Percentiles rank a stretch among this genome's conserved stretches.
phyloP scores from a whole-genome alignment of 2,329 filamentous ascomycete species.

The Fusarium torulosum region DNA sequence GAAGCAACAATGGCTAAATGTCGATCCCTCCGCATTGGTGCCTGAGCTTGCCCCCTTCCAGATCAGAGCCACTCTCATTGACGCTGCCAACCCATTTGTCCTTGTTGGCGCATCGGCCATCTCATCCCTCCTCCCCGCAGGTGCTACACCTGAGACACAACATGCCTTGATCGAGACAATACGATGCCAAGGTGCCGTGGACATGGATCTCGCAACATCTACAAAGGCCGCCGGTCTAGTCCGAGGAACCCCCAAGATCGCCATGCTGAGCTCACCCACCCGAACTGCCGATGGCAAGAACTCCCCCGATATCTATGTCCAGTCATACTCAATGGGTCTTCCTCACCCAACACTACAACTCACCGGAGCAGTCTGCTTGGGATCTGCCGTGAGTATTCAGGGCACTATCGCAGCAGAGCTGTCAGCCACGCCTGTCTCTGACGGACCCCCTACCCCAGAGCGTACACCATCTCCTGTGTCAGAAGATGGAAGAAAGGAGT shows the following conservation, averaged over 20 bases:
- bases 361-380: slow-evolving; percentile 63
- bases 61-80: slow-evolving; percentile 51
- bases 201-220: slow-evolving; percentile 66
- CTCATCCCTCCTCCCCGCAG: slow-evolving; percentile 37
- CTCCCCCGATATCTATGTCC: slow-evolving; percentile 56
- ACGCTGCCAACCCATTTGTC: slow-evolving; percentile 57
- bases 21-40: neutral
- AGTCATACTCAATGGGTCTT: slow-evolving; percentile 63
- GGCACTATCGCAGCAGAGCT: slow-evolving; percentile 56
- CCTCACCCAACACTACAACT: slow-evolving; percentile 66
- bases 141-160: slow-evolving; percentile 4
- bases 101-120: slow-evolving; percentile 59
- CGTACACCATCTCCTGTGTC: slow-evolving; percentile 37
- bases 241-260: slow-evolving; percentile 66
- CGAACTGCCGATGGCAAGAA: neutral
- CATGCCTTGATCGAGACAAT: slow-evolving; percentile 61
- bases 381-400: slow-evolving; percentile 57
- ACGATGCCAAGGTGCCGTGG: slow-evolving; percentile 64
- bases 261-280: slow-evolving; percentile 57
- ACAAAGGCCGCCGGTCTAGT: slow-evolving; percentile 51
- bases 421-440: neutral
- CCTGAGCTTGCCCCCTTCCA: slow-evolving; percentile 49
- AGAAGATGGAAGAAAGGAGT: neutral
- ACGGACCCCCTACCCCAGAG: slow-evolving; percentile 24
- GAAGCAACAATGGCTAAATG: slow-evolving; percentile 53